Conservation (phyloP, 2,329 filamentous ascomycete genomes). For the Pseudopithomyces chartarum region DNA sequence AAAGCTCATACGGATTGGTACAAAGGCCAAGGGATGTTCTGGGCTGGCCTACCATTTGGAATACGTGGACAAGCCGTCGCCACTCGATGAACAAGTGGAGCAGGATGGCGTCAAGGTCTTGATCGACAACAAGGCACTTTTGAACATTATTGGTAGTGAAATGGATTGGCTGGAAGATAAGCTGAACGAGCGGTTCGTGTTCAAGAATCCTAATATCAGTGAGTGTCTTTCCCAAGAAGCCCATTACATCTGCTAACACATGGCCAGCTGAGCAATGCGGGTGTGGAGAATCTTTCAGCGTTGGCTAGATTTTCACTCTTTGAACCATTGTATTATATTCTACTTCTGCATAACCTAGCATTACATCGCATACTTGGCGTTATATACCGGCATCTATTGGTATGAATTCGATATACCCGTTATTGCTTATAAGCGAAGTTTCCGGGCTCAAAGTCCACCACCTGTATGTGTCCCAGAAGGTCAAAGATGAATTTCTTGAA, state of each 20-base stretch:
- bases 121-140: conserved; percentile 95
- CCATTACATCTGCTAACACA: conserved; percentile 25
- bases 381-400: conserved; percentile 18
- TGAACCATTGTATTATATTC: conserved; percentile 18
- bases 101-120: conserved; percentile 95
- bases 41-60: conserved; percentile 92
- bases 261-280: conserved; percentile 89
- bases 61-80: conserved; percentile 87
- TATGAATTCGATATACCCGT: neutral
- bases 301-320: conserved; percentile 41
- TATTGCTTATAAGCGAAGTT: conserved; percentile 45
- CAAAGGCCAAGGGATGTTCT: conserved; percentile 92
- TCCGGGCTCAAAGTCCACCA: conserved; percentile 65
- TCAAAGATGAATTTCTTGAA: conserved; percentile 60
- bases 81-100: conserved; percentile 90
- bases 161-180: conserved; percentile 99
- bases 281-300: conserved; percentile 90
- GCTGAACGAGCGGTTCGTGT: conserved; percentile 88
- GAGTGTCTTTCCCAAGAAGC: conserved; percentile 52
- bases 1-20: conserved; percentile 91
- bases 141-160: conserved; percentile 97
- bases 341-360: conserved; percentile 31
- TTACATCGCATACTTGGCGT: conserved; percentile 33
- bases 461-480: conserved; percentile 59
- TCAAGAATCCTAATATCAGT: conserved; percentile 98